Conservation (phyloP, 768 basidiomycete species). For the Pisolithus tinctorius region DNA sequence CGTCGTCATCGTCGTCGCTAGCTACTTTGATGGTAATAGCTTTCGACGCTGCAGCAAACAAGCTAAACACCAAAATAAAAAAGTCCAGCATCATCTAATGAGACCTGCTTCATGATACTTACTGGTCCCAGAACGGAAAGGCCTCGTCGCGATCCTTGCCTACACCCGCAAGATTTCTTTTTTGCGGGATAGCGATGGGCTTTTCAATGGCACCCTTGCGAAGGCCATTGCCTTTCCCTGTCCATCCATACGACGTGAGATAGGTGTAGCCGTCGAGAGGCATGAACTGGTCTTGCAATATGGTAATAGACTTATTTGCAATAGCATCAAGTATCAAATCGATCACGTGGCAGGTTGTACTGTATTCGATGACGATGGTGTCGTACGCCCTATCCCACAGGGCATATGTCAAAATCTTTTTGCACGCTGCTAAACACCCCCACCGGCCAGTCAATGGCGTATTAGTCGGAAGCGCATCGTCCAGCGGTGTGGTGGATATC, state of each 20-base stretch:
- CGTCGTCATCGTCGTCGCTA: constrained; percentile 45
- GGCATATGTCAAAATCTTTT: constrained; percentile 68
- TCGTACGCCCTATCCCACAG: constrained; percentile 49
- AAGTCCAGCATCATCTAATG: background rate
- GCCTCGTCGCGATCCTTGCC: constrained; percentile 94
- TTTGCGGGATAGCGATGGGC: constrained; percentile 75
- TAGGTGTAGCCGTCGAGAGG: constrained; percentile 63
- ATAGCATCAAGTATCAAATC: background rate
- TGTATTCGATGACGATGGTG: constrained; percentile 17
- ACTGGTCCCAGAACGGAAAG: constrained; percentile 99
- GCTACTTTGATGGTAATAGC: constrained; percentile 69
- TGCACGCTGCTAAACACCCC: constrained; percentile 78
- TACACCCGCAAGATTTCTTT: constrained; percentile 78
- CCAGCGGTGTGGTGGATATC: constrained; percentile 36
- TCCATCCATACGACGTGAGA: constrained; percentile 81
- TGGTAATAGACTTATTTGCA: background rate
- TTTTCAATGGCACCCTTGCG: constrained; percentile 71
- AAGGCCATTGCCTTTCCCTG: constrained; percentile 80
- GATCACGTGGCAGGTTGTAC: background rate
- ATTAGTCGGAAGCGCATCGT: constrained; percentile 49
- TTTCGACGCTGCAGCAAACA: constrained; percentile 78
- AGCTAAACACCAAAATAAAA: constrained; percentile 12
- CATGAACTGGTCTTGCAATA: constrained; percentile 30
- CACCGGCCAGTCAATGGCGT: constrained; percentile 72
- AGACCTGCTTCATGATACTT: constrained; percentile 26